Evolutionary conservation across 805 yeast species (phyloP), one percentile per base, ranked within the genome.

Genomic region (Saccharomycopsis capsularis): DNA sequence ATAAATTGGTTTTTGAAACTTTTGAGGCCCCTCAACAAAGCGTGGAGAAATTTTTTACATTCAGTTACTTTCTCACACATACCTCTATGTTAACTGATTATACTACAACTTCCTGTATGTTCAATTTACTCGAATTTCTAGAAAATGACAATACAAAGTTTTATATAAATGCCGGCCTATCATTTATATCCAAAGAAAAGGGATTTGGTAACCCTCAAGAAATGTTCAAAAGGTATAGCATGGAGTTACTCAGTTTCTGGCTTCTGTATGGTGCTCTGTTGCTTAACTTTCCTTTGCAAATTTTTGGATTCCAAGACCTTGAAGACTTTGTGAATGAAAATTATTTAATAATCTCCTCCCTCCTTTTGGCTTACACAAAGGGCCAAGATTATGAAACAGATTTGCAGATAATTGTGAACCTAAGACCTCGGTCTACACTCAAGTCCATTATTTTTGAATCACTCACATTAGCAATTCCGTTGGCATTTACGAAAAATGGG

Each of bases 401-500:
- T n/a, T n/a, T n/a, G n/a, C n/a, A n/a, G n/a, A n/a, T n/a, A n/a
- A n/a, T n/a, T n/a, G n/a, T n/a, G n/a, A n/a, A n/a, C n/a, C n/a
- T n/a, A n/a, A n/a, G n/a, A n/a, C n/a, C n/a, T n/a, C n/a, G n/a
- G n/a, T n/a, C n/a, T n/a, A n/a, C 36, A 6, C 0, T 19, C 15
- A 29, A 43, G 18, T 57, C 62, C 11, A 30, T 72, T 7, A 53
- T 65, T 6, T 51, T 55, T 3, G 69, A 67, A 9, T 59, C 73
- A 25, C 47, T 74, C 4, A 61, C 75, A 0, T 47, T 63, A n/a
- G 55, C 69, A 0, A 61, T 79, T 1, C 70, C 82, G 0, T 55
- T 77, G 19, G 62, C 78, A 0, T 76, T 64, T 53, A 60, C 75
- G 0, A 60, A 59, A 13, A 60, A 59, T 30, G 78, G 79, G 0